Percentiles rank a stretch among this genome's conserved stretches.
Conservation (phyloP, 495 filamentous ascomycete species). For the Pseudotulostoma volvatum region DNA sequence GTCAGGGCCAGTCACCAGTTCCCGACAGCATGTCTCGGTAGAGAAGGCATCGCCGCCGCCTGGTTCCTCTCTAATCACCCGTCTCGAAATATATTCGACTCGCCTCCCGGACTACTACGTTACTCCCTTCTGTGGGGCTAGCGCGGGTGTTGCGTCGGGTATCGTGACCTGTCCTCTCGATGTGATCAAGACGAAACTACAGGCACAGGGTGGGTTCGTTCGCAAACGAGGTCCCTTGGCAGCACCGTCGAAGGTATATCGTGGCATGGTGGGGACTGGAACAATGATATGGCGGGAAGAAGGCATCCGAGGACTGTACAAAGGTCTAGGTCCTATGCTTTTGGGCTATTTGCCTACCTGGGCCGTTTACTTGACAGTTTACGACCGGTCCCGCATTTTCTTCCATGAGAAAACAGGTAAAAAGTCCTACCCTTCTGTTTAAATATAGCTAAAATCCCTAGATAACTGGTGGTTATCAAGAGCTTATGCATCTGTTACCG, state of each 20-base stretch:
- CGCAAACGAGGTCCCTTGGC: slow-evolving; percentile 27
- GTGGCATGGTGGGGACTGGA: slow-evolving; percentile 74
- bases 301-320: slow-evolving; percentile 79
- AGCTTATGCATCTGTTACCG: slow-evolving; percentile 66
- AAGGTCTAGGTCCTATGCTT: slow-evolving; percentile 84
- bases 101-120: slow-evolving; percentile 35
- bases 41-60: slow-evolving; percentile 6
- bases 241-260: slow-evolving; percentile 44
- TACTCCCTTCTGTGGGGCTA: slow-evolving; percentile 61
- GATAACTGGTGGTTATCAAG: slow-evolving; percentile 45
- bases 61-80: slow-evolving; percentile 26
- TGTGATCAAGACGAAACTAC: slow-evolving; percentile 97
- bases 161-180: slow-evolving; percentile 94
- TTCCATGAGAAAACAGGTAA: slow-evolving; percentile 50
- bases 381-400: slow-evolving; percentile 69
- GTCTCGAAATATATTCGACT: slow-evolving; percentile 38
- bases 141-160: slow-evolving; percentile 79
- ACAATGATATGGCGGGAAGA: slow-evolving; percentile 72
- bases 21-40: slow-evolving; percentile 12
- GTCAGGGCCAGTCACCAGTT: slow-evolving; percentile 16
- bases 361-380: slow-evolving; percentile 94
- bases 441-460: slow-evolving; percentile 7
- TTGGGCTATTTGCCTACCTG: slow-evolving; percentile 93
- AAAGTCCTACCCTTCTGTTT: slow-evolving; percentile 11
- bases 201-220: slow-evolving; percentile 77